Evolutionary conservation across 495 filamentous ascomycete genomes (phyloP).

Genomic region (Aspergillus conjunctus): DNA sequence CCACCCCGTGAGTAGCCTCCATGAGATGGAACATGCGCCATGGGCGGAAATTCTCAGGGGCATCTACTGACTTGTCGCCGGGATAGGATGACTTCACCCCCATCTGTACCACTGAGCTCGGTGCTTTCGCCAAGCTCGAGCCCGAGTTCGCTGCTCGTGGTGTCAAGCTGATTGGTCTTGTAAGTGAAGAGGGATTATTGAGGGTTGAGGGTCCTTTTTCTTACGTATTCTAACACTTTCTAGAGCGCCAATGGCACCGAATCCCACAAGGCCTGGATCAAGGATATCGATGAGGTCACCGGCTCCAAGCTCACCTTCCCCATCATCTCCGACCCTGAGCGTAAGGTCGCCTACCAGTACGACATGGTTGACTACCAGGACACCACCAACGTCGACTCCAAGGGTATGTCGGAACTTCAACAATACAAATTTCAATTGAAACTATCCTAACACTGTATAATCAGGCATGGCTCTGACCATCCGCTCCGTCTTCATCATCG

Average conservation of each 20-base stretch:
- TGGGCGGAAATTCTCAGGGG: not conserved
- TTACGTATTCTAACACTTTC: slow-evolving; percentile 23
- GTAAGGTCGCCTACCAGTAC: slow-evolving; percentile 87
- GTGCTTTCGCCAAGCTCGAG: slow-evolving; percentile 94
- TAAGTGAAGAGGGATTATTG: slow-evolving; percentile 62
- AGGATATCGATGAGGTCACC: slow-evolving; percentile 93
- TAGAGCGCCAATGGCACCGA: slow-evolving; percentile 53
- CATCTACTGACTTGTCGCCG: not conserved
- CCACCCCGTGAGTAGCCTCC: slow-evolving; percentile 71
- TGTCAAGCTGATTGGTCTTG: slow-evolving; percentile 94
- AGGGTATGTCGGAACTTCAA: slow-evolving; percentile 54
- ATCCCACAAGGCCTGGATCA: slow-evolving; percentile 75
- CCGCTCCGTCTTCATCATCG: slow-evolving; percentile 98
- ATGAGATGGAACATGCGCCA: not conserved
- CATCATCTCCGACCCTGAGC: slow-evolving; percentile 95
- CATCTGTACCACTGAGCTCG: slow-evolving; percentile 98
- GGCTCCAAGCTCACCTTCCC: slow-evolving; percentile 83
- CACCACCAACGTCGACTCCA: slow-evolving; percentile 85
- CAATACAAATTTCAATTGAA: not conserved
- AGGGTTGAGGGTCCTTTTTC: not conserved
- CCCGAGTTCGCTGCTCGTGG: slow-evolving; percentile 93
- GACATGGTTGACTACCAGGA: slow-evolving; percentile 95
- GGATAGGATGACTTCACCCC: slow-evolving; percentile 72
- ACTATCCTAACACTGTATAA: slow-evolving; percentile 8
- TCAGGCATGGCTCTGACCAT: slow-evolving; percentile 87